phyloP scores from a whole-genome alignment of 2,329 filamentous ascomycete species.

The Exserohilum rostratum region DNA sequence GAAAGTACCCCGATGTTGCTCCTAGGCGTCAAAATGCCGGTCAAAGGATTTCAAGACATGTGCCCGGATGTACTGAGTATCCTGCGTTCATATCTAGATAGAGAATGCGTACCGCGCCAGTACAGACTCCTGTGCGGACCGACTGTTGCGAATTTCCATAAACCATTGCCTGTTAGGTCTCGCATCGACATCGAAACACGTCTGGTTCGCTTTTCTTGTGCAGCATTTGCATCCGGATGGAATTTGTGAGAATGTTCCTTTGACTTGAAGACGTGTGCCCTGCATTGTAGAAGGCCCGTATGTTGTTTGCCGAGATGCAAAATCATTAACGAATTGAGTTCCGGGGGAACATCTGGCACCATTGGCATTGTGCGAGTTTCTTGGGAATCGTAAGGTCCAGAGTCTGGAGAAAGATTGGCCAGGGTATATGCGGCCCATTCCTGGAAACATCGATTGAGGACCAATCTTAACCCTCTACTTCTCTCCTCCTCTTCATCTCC shows the following conservation, averaged over 20 bases:
- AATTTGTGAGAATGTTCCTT: neutral
- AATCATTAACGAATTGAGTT: neutral
- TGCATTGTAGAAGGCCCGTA: too few relatives aligned
- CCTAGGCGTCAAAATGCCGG: neutral
- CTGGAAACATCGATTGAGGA: neutral
- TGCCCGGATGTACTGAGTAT: neutral
- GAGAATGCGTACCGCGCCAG: neutral
- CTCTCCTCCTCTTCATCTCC: slow-evolving; percentile 62
- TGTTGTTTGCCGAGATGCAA: too few relatives aligned
- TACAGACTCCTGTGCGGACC: neutral
- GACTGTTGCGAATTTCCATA: neutral
- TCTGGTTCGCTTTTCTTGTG: neutral
- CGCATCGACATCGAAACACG: neutral
- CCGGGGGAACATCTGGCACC: neutral
- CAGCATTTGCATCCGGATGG: neutral
- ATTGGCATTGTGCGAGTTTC: neutral
- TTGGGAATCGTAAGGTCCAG: neutral
- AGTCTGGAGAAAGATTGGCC: neutral
- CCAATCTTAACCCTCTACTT: slow-evolving; percentile 1
- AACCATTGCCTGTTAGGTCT: neutral
- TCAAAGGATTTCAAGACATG: neutral
- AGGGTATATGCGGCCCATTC: neutral
- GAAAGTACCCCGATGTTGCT: neutral
- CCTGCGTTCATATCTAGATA: neutral
- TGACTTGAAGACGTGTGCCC: too few relatives aligned